Conservation (phyloP, 305 asterid genomes). For the Fraxinus albicans region DNA sequence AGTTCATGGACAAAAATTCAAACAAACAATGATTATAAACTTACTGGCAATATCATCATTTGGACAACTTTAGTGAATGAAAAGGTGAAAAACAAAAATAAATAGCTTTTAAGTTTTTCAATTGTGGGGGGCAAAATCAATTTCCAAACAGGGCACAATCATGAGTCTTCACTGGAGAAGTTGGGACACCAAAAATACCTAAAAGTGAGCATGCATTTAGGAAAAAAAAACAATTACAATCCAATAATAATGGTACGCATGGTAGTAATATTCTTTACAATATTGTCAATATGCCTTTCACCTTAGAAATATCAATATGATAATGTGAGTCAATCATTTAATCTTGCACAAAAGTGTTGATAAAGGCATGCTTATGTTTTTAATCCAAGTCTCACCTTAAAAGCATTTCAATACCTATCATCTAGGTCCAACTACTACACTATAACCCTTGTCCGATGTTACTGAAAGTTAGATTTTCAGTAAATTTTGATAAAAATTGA, state of each 20-base stretch:
- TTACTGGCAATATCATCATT: constrained; percentile 39
- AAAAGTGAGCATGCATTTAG: constrained; percentile 5
- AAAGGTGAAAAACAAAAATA: constrained; percentile 19
- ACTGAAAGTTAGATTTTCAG: background rate
- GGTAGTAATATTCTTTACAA: background rate
- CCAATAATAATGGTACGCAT: constrained; percentile 1
- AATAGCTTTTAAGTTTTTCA: constrained; percentile 22
- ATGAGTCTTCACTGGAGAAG: constrained; percentile 16
- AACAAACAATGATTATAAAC: constrained; percentile 37
- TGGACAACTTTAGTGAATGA: background rate
- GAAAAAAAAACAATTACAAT: background rate
- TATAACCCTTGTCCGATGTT: background rate
- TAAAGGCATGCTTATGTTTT: background rate
- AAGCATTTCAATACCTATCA: background rate
- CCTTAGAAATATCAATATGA: background rate
- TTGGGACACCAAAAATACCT: constrained; percentile 12
- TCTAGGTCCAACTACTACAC: background rate
- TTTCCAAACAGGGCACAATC: constrained; percentile 32
- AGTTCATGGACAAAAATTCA: constrained; percentile 35
- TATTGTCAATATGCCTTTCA: background rate
- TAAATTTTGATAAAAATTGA: no score
- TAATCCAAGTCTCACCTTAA: background rate
- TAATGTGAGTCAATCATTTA: background rate
- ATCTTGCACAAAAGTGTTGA: background rate
- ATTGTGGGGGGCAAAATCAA: constrained; percentile 49